Evolutionary conservation across 495 filamentous ascomycete species (phyloP), one percentile per base, ranked within the genome.

Genomic region (Penicillium ochrochloron): DNA sequence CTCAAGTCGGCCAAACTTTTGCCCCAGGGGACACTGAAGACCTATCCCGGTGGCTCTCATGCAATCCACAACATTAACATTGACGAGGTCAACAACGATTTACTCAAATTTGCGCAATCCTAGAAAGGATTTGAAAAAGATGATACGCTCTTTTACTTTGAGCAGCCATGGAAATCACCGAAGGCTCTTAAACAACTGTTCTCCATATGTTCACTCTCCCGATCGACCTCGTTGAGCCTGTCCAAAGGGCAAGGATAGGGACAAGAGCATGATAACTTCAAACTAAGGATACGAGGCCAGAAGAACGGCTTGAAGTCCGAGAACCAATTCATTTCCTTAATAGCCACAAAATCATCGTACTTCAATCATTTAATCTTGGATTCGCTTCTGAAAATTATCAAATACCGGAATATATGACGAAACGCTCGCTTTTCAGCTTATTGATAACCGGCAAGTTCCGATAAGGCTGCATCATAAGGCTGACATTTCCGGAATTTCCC

Each of bases 1-100:
- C 21, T 55, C 5, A 74, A 73, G 62, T 69, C 66, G 2, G 63
- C 74, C 31, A 75, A 78, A 59, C 70, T 81, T 37, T 57, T 80
- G 58, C 70, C 74, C 37, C 60, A 78, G 48, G 76, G 74, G 1
- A 74, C 61, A 35, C 64, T 81, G 10, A 78, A 78, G 73, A 64
- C 78, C 19, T 81, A 80, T 53, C 55, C 56, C 0, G 77, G 76
- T 2, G 76, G 74, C 2, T 69, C 72, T 17, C 79, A 81, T 60
- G 77, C 70, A 0, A 72, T 80, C 63, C 77, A 77, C 27, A 78
- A 77, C 63, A 70, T 71, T 25, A 71, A 73, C 59, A 46, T 72
- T 54, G 75, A 75, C 35, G 65, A 75, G 37, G 66, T 78, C 5
- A 78, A 77, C 64, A 62, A 74, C n/a, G 77, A 80, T 60, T 46